Conservation (phyloP, 2,329 filamentous ascomycete genomes). For the Paraphaeosphaeria minitans region DNA sequence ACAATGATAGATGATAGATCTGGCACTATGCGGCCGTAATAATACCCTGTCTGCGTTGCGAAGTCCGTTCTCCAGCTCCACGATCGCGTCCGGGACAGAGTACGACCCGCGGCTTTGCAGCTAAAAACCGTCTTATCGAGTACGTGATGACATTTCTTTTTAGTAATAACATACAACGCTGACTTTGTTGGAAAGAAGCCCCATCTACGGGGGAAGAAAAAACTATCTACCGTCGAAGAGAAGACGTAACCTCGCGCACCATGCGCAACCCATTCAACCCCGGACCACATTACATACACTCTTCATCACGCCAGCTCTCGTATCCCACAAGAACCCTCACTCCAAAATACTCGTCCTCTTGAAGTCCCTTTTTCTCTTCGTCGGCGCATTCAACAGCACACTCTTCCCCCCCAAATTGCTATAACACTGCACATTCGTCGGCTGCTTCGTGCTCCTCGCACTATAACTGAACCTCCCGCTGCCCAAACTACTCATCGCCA, state of each 20-base stretch:
- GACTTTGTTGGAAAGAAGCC: no score
- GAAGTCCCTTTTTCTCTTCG: slow-evolving; percentile 23
- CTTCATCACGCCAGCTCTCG: background rate
- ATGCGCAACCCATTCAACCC: no score
- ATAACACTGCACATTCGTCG: slow-evolving; percentile 36
- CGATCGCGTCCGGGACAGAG: background rate
- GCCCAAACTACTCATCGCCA: slow-evolving; percentile 28
- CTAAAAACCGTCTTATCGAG: no score
- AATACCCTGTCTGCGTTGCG: background rate
- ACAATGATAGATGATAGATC: background rate
- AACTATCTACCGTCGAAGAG: no score
- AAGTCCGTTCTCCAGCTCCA: background rate
- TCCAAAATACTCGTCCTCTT: background rate
- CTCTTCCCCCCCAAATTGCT: slow-evolving; percentile 32
- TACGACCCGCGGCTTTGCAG: no score
- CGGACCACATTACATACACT: no score
- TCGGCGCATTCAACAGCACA: slow-evolving; percentile 24
- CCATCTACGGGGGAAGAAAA: no score
- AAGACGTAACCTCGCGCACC: no score
- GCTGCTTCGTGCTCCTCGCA: slow-evolving; percentile 31
- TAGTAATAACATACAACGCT: no score
- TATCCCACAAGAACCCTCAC: background rate
- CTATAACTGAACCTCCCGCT: slow-evolving; percentile 38
- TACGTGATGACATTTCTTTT: no score
- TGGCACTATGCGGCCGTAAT: background rate